phyloP scores from a whole-genome alignment of 2,329 filamentous ascomycete species.

The Hawksworthiomyces lignivorus region DNA sequence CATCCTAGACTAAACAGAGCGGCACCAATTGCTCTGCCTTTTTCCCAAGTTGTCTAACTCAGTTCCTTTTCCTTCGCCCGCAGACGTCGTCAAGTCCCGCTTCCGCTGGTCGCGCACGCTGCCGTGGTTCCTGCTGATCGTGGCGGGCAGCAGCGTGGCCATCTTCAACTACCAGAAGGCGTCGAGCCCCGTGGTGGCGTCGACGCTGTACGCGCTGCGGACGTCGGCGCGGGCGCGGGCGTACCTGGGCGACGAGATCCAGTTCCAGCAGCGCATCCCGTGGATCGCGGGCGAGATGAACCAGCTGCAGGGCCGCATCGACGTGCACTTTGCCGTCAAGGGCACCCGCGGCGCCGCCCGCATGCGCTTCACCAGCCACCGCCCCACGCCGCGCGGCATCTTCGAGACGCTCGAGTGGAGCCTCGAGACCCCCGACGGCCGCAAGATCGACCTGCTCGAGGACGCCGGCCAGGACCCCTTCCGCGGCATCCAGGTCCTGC shows the following conservation, averaged over 20 bases:
- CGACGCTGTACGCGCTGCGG: conserved; percentile 85
- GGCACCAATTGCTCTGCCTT: background rate
- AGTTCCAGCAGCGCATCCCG: conserved; percentile 69
- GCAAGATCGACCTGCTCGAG: conserved; percentile 65
- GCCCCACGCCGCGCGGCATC: conserved; percentile 51
- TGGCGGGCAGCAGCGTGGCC: conserved; percentile 64
- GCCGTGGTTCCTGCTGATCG: conserved; percentile 69
- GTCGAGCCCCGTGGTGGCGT: conserved; percentile 77
- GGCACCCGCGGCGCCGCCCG: conserved; percentile 62
- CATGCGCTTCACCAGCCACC: conserved; percentile 73
- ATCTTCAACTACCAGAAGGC: conserved; percentile 99
- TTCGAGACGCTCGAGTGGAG: conserved; percentile 93
- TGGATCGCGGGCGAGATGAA: conserved; percentile 87
- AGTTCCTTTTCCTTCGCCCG: too few relatives aligned
- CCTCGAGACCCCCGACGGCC: conserved; percentile 57
- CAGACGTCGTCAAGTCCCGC: conserved; percentile 34
- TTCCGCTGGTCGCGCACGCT: conserved; percentile 65
- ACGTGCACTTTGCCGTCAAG: conserved; percentile 81
- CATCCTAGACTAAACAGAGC: too few relatives aligned
- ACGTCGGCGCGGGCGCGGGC: conserved; percentile 68
- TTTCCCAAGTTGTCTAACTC: too few relatives aligned
- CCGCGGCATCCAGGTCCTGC: conserved; percentile 16
- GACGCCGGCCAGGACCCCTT: conserved; percentile 30
- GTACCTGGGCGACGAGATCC: conserved; percentile 78
- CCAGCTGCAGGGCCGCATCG: conserved; percentile 82